Base-by-base conservation (phyloP, 768 basidiomycete species). In the Boletus vermiculosoides region DNA sequence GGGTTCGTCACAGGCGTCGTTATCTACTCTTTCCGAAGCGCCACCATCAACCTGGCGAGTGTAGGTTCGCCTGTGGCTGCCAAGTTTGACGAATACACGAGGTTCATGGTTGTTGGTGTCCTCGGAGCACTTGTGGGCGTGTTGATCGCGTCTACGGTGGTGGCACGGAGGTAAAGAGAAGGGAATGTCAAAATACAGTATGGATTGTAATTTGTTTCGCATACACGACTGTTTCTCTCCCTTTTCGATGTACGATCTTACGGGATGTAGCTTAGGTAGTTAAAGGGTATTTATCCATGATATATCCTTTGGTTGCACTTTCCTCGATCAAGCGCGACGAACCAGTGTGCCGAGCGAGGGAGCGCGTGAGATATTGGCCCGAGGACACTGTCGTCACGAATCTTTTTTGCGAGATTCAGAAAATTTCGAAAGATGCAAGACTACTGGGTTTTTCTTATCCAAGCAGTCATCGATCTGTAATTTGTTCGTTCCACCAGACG, bases 1-100 rank as follows among this genome's bases (percentile, higher is more conserved):
- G 86, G 81, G 1, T 88, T 92, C 73, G 72, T 90, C 37, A 77
- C 81, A 0, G 88, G 81, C 0, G 77, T 90, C 28, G 79, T 83
- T 0, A 57, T 90, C 25, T 90, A 89, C 67, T 82, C 85, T 0
- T 83, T 88, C 70, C 74, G 83, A 6, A 86, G 82, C 0, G 67
- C 74, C 3, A 75, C 77, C 0, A 46, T 77, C 20, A 73, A 77
- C n/a, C 68, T 74, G 37, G 73, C 76, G 20, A 63, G 68, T 1
- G 66, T 69, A 5, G 63, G 66, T 0, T 61, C 65, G 30, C 68
- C 72, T 13, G 59, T 76, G 30, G 67, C 71, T 18, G 70, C 72
- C 46, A 80, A 74, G 12, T 86, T 88, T 64, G 78, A 79, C 33
- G 83, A 84, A 15, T 83, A 83, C 59, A 82, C 82, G 39, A 80